Conservation (phyloP, 139 green algal genomes). For the Yamagishiella unicocca region DNA sequence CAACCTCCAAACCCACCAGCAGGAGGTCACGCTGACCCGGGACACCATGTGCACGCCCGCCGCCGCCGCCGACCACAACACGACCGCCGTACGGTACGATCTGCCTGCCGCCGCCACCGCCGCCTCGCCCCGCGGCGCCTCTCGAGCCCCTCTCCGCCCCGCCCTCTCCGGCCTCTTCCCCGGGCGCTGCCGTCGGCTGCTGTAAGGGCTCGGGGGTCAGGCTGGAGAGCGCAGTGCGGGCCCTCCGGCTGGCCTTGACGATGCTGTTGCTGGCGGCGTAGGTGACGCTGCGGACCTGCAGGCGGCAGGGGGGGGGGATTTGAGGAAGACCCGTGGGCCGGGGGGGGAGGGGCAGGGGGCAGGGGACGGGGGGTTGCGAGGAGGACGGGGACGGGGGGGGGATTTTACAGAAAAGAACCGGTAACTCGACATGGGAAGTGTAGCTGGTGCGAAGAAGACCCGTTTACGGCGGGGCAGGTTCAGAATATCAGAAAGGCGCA, state of each 20-base stretch:
- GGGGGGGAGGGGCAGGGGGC: no score
- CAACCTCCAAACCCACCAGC: slow-evolving; percentile 5
- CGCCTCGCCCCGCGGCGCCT: not conserved
- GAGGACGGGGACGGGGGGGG: no score
- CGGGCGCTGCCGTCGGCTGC: not conserved
- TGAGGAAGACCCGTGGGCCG: no score
- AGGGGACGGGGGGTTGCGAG: no score
- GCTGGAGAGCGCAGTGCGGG: slow-evolving; percentile 52
- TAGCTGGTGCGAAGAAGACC: no score
- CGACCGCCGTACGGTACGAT: slow-evolving; percentile 12
- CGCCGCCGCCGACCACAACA: not conserved
- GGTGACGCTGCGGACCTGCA: slow-evolving; percentile 46
- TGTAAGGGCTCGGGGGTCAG: slow-evolving; percentile 24
- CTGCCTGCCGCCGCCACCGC: slow-evolving; percentile 24
- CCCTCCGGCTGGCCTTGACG: slow-evolving; percentile 58
- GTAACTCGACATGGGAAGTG: no score
- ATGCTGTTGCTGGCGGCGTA: slow-evolving; percentile 62
- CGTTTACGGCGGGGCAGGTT: no score
- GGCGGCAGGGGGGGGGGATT: no score
- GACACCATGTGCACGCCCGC: not conserved
- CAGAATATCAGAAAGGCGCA: no score
- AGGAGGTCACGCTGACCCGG: slow-evolving; percentile 13
- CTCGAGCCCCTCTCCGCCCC: not conserved
- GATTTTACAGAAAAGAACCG: no score
- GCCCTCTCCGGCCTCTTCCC: not conserved